Conservation (phyloP, 2,329 filamentous ascomycete genomes). For the Botryosphaeria dothidea region DNA sequence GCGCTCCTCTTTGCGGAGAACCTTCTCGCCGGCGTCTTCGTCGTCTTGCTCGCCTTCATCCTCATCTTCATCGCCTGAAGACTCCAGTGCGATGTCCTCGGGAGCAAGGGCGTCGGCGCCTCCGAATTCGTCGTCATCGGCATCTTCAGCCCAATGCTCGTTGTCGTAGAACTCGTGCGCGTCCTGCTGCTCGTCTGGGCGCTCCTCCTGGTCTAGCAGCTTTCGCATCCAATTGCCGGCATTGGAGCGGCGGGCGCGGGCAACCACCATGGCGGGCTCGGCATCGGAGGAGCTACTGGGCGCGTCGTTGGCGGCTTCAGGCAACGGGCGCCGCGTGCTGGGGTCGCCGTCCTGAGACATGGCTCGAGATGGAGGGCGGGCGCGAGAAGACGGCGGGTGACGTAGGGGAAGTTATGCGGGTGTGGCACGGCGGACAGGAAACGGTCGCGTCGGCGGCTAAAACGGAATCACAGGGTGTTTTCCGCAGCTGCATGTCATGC, state of each 20-base stretch:
- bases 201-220: constrained; percentile 38
- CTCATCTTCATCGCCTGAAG: constrained; percentile 80
- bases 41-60: constrained; percentile 65
- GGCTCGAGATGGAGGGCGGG: constrained; percentile 17
- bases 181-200: constrained; percentile 43
- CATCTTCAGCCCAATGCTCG: constrained; percentile 68
- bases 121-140: constrained; percentile 54
- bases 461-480: background rate
- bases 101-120: constrained; percentile 51
- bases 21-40: constrained; percentile 83
- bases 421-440: no score
- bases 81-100: constrained; percentile 76
- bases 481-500: constrained; percentile 8
- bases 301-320: constrained; percentile 23
- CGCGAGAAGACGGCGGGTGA: constrained; percentile 12
- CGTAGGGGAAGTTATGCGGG: constrained; percentile 22
- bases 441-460: constrained; percentile 19
- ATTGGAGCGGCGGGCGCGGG: constrained; percentile 39
- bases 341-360: constrained; percentile 24
- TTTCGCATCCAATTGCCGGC: constrained; percentile 44
- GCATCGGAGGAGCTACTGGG: constrained; percentile 18
- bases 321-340: constrained; percentile 23
- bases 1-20: constrained; percentile 75
- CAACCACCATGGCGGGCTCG: constrained; percentile 39
- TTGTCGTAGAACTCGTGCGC: constrained; percentile 24